Evolutionary conservation across 257 asterid species (phyloP), one percentile per base, ranked within the genome.

Genomic region (Parsonsia alboflavescens): DNA sequence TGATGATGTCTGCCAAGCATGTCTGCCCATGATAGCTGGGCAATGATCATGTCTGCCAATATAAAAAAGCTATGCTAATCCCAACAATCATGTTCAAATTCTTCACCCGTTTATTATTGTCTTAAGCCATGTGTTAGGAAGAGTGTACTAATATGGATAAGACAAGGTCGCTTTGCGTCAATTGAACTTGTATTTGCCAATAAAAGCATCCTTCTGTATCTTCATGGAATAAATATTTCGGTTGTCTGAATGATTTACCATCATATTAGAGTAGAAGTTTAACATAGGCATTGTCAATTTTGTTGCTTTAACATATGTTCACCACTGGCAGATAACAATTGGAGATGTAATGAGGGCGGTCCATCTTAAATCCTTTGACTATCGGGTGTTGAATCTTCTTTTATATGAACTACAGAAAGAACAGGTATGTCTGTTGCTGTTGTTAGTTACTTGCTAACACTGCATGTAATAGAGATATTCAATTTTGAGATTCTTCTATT

Each of bases 291-390:
- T n/a, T n/a, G n/a, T n/a, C n/a, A 46, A 44, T 17, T 24, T 79
- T 48, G 57, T 36, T 76, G 73, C 70, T 78, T 62, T 76, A 44
- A 50, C 80, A 66, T 52, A 69, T 56, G n/a, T 73, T 71, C 63
- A 73, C 71, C 9, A 36, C 62, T 77, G 41, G 22, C 78, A 92
- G 98, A 84, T 88, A 77, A 87, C 87, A 50, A 84, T 95, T 79
- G 90, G 83, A 78, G 99, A 92, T 75, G 94, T 83, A 54, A 88
- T 70, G 54, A 87, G 82, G 83, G 99, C 99, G 56, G 84, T 89
- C 74, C 90, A 84, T 82, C 82, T 92, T 82, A 95, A 95, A 83
- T 95, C 99, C 62, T 95, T 95, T 39, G 99, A 95, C 80, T 92
- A 89, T 77, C 89, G 97, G 49, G 93, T 92, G 80, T 87, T 95